Evolutionary conservation across 106 monocot species (phyloP), one percentile per base, ranked within the genome.

Genomic region (Acorus gramineus): DNA sequence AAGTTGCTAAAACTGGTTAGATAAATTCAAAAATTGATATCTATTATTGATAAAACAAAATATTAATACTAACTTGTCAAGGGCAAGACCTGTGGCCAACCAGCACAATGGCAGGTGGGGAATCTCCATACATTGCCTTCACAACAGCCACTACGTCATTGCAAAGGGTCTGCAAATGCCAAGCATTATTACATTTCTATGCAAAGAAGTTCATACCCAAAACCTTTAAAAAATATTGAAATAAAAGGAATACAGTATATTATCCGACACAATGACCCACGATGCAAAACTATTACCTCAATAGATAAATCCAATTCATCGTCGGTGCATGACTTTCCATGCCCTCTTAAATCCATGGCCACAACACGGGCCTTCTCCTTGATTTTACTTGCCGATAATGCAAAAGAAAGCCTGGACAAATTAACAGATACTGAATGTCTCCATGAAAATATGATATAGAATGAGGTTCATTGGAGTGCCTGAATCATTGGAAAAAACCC

Each of bases 311-410:
- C 96, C 49, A 83, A 55, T 78, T 98, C 85, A 84, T 98, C 71
- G 14, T 76, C 71, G 7, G 88, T 92, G 44, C 67, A 71, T 49
- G 90, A 85, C 62, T 88, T 88, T 62, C 96, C 96, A 83, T 98
- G 96, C 53, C 96, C 96, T 76, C 91, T 81, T 56, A 92, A 69
- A 52, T 98, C 98, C 92, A 98, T 85, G 45, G 98, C 78, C 11
- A 89, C 88, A 14, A 98, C 81, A 5, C 77, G 77, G 66, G 85
- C 83, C 71, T 85, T 88, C 65, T 86, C 88, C 74, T 98, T 98
- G 48, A 92, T 85, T 77, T 76, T 91, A 67, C 77, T 91, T 44
- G 96, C 83, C 47, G 96, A 74, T 56, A 98, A 70, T 61, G 88
- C 87, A 92, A 98, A 98, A 69, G 98, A 98, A 68, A 98, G 85